phyloP scores from a whole-genome alignment of 345 rosid species.

The Salix udensis region DNA sequence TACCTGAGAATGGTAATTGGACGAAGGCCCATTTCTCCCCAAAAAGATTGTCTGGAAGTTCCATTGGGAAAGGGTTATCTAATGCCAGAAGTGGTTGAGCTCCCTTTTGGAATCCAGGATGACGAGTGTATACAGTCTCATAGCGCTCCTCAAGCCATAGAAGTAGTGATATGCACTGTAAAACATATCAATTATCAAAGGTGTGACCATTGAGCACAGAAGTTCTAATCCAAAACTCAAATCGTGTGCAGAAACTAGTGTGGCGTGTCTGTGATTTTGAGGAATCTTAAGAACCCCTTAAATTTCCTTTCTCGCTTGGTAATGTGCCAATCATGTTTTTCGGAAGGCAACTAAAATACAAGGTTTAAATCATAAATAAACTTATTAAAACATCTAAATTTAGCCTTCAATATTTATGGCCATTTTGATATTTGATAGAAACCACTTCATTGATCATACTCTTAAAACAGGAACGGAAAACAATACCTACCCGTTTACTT shows the following conservation, averaged over 20 bases:
- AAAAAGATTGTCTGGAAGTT: slow-evolving; percentile 77
- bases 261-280: no score
- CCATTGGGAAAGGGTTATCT: slow-evolving; percentile 92
- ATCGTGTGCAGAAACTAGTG: no score
- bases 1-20: slow-evolving; percentile 84
- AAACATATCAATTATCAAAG: neutral
- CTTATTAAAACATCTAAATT: neutral
- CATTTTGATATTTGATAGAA: neutral
- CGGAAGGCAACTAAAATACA: neutral
- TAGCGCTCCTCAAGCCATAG: slow-evolving; percentile 91
- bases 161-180: slow-evolving; percentile 78
- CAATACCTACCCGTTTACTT: slow-evolving; percentile 67
- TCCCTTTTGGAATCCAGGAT: slow-evolving; percentile 93
- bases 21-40: slow-evolving; percentile 98
- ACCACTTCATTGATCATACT: neutral
- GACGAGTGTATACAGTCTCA: slow-evolving; percentile 72
- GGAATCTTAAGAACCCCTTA: no score
- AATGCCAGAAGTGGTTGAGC: slow-evolving; percentile 70
- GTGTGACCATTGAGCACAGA: neutral
- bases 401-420: neutral
- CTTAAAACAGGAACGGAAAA: neutral
- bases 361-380: neutral
- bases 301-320: neutral
- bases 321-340: neutral
- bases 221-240: neutral